phyloP scores from a whole-genome alignment of 2,329 filamentous ascomycete species.

The Fusarium nygamai region DNA sequence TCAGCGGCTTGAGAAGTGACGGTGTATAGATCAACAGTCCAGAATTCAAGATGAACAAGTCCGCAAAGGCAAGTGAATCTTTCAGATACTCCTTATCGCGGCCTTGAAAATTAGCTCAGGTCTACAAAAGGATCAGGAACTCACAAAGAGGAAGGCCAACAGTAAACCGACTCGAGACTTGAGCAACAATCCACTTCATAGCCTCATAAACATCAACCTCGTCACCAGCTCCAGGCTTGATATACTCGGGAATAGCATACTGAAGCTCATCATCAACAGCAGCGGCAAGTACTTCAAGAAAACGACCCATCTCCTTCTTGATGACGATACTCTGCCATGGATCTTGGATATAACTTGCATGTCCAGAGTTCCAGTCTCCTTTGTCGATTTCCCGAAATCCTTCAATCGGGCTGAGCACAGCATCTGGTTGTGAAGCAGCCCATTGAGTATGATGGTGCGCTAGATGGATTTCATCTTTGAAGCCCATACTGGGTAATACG shows the following conservation, averaged over 20 bases:
- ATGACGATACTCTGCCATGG: constrained; percentile 50
- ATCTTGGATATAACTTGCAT: constrained; percentile 47
- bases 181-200: constrained; percentile 45
- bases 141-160: constrained; percentile 47
- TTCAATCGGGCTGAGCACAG: constrained; percentile 45
- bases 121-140: neutral
- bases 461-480: constrained; percentile 54
- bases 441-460: constrained; percentile 52
- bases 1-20: constrained; percentile 44
- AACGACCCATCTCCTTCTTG: constrained; percentile 49
- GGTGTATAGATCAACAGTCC: constrained; percentile 47
- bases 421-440: constrained; percentile 53
- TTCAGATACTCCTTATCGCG: constrained; percentile 49
- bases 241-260: constrained; percentile 45
- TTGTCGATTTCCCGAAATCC: constrained; percentile 54
- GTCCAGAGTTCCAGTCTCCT: constrained; percentile 51
- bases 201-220: constrained; percentile 46
- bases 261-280: constrained; percentile 50
- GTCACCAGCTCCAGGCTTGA: constrained; percentile 42
- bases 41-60: constrained; percentile 47
- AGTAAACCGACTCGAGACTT: constrained; percentile 46
- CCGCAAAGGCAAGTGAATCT: constrained; percentile 43
- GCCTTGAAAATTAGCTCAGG: constrained; percentile 28
- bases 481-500: constrained; percentile 52
- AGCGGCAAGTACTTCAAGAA: constrained; percentile 47